phyloP scores from a whole-genome alignment of 2,329 filamentous ascomycete genomes.

The Trichoderma asperellum region DNA sequence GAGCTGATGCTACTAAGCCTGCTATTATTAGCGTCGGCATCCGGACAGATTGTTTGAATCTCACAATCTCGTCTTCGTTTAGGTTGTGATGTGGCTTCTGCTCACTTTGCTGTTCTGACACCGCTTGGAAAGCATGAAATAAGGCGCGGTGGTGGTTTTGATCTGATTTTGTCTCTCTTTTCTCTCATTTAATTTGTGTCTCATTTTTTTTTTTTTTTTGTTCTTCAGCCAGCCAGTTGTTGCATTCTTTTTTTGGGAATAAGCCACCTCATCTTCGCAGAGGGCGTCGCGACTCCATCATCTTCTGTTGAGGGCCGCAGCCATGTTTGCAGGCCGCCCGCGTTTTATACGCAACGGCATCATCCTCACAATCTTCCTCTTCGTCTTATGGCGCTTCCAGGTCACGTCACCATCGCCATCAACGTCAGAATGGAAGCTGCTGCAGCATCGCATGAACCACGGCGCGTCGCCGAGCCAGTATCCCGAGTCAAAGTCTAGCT shows the following conservation, averaged over 20 bases:
- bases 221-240: too few species aligned
- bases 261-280: neutral
- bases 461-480: slow-evolving; percentile 16
- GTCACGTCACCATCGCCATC: neutral
- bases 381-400: slow-evolving; percentile 17
- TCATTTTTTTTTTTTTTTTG: neutral
- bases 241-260: neutral
- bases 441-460: slow-evolving; percentile 42
- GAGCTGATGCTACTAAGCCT: neutral
- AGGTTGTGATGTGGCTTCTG: neutral
- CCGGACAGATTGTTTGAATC: neutral
- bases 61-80: neutral
- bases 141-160: neutral
- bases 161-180: neutral
- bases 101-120: neutral
- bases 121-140: neutral
- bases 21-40: neutral
- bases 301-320: neutral
- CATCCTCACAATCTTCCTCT: slow-evolving; percentile 2
- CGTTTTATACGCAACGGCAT: slow-evolving; percentile 24
- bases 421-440: slow-evolving; percentile 28
- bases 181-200: neutral
- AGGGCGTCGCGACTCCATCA: neutral
- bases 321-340: slow-evolving; percentile 25
- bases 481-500: slow-evolving; percentile 38